These are phyloP conservation scores for Penicillium janthinellum DNA, from an alignment of 2,329 filamentous ascomycete genomes.

Conservation along the genomic window DNA sequence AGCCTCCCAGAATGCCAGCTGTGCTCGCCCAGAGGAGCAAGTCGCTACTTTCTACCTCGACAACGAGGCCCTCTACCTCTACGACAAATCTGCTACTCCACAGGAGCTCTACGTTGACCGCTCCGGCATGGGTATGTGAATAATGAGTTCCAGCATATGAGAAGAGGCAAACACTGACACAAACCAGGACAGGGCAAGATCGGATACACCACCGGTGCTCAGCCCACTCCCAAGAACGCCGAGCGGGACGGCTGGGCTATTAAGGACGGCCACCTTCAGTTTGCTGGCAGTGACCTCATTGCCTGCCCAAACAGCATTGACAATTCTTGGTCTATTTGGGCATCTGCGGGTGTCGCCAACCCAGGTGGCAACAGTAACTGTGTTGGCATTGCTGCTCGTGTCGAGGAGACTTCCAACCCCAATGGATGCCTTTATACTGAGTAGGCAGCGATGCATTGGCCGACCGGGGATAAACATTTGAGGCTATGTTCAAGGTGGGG, in stretches of 20 bases:
- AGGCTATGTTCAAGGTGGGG: too few species aligned
- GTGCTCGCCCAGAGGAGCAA: slow-evolving; percentile 41
- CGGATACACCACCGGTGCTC: slow-evolving; percentile 54
- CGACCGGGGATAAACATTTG: too few species aligned
- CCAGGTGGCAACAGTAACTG: slow-evolving; percentile 39
- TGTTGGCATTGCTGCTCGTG: slow-evolving; percentile 34
- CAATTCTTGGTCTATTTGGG: slow-evolving; percentile 46
- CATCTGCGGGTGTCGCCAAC: slow-evolving; percentile 28
- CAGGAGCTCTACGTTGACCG: slow-evolving; percentile 59
- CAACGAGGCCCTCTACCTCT: slow-evolving; percentile 54
- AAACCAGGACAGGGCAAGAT: slow-evolving; percentile 54
- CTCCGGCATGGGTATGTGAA: slow-evolving; percentile 59
- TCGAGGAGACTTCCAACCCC: slow-evolving; percentile 25
- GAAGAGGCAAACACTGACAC: neutral
- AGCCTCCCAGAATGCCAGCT: slow-evolving; percentile 52
- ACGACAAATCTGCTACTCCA: slow-evolving; percentile 43
- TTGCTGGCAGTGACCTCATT: slow-evolving; percentile 50
- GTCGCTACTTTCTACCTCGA: slow-evolving; percentile 56
- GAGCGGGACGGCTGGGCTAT: slow-evolving; percentile 55
- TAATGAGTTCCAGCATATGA: neutral
- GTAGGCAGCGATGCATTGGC: slow-evolving; percentile 7
- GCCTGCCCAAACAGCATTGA: slow-evolving; percentile 56
- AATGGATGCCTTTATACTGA: slow-evolving; percentile 32
- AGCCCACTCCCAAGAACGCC: slow-evolving; percentile 42
- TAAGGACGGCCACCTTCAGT: slow-evolving; percentile 49